Base-by-base conservation (phyloP, 345 rosid species). In the Lepidium sativum region DNA sequence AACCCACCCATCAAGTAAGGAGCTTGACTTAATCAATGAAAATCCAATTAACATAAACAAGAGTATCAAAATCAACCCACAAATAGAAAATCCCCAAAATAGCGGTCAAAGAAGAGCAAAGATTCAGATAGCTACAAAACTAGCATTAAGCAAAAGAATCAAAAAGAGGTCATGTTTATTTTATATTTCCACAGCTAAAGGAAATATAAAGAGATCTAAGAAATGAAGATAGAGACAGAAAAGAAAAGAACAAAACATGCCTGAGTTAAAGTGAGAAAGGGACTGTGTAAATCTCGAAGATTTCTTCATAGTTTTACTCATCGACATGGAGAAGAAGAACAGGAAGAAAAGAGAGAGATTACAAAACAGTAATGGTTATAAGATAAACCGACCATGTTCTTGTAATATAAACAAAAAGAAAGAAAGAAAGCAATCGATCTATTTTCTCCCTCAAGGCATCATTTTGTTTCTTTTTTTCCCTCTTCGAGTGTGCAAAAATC, bases 401-500 rank as follows among this genome's bases (percentile, higher is more conserved):
- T 64, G 72, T 60, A 73, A 73, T 65, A 71, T 51, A 43, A 72
- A 71, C 66, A 65, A 65, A 72, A 72, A 64, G 70, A 41, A 27
- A 15, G 17, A 17, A 49, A 27, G 67, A 31, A 66, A 60, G 77
- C 58, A 66, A 73, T 73, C 63, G 60, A 66, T 73, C 12, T 15
- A 68, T 66, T 73, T 73, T 73, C 72, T 52, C 45, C 72, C 56
- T 73, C 77, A 73, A 60, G 77, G 72, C 77, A 73, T 73, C 77
- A 73, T 73, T 73, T 66, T 73, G 77, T 66, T 73, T 66, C 61
- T 50, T 58, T 64, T 5, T 57, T 45, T n/a, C 71, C 66, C 18
- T 23, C 40, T 59, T 56, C 34, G 45, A 44, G 74, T 70, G 68
- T 61, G 61, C 68, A 60, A 60, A 68, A 48, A 58, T 49, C 72